Percentiles rank a stretch among this genome's conserved stretches.
Conservation (phyloP, 768 basidiomycete species). For the Chalciporus piperatus region DNA sequence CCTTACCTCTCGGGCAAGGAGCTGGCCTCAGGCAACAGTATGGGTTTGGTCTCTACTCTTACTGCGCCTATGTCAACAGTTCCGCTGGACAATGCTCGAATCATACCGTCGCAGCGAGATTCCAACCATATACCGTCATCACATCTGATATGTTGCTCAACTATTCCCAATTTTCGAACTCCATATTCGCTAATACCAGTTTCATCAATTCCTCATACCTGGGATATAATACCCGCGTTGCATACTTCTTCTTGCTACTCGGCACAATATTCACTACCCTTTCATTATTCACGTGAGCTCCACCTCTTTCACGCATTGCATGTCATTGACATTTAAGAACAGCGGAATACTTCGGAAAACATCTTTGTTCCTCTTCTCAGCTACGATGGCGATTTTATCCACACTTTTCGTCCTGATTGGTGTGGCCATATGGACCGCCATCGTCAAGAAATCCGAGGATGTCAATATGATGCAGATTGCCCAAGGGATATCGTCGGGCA, state of each 20-base stretch:
- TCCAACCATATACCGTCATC: conserved; percentile 63
- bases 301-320: background rate
- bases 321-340: conserved; percentile 6
- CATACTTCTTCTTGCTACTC: conserved; percentile 73
- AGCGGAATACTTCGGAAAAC: conserved; percentile 70
- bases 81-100: conserved; percentile 64
- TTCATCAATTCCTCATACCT: conserved; percentile 63
- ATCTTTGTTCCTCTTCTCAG: conserved; percentile 65
- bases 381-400: conserved; percentile 57
- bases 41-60: conserved; percentile 77
- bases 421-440: conserved; percentile 74
- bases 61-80: conserved; percentile 68
- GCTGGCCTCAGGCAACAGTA: conserved; percentile 69
- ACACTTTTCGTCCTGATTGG: conserved; percentile 65
- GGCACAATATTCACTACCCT: conserved; percentile 67
- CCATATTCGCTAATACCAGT: conserved; percentile 49
- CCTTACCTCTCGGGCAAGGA: conserved; percentile 52
- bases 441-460: conserved; percentile 59
- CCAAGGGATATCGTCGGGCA: conserved; percentile 50
- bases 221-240: conserved; percentile 60
- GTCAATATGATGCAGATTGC: conserved; percentile 54
- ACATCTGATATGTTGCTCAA: conserved; percentile 66
- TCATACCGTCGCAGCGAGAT: conserved; percentile 53
- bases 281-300: conserved; percentile 63
- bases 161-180: conserved; percentile 53